Evolutionary conservation across 257 asterid species (phyloP).

Genomic region (Ajuga chamaepitys): DNA sequence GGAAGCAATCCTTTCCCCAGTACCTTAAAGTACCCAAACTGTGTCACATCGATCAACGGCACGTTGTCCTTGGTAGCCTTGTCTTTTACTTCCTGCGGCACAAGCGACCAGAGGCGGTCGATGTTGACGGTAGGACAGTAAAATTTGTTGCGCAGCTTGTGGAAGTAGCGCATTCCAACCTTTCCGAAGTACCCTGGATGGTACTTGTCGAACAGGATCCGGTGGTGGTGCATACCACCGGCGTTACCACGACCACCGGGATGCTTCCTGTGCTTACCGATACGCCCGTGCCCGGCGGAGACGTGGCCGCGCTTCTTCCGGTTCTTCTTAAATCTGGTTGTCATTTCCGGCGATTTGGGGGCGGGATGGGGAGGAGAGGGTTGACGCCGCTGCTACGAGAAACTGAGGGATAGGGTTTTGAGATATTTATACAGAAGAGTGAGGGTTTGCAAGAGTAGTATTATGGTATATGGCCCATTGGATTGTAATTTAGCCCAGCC

Average conservation of each 20-base stretch:
- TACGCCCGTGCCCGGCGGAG: constrained; percentile 75
- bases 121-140: constrained; percentile 60
- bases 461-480: too few relatives aligned
- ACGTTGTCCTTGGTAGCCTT: constrained; percentile 40
- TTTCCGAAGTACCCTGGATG: constrained; percentile 72
- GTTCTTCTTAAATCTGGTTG: constrained; percentile 58
- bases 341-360: constrained; percentile 26
- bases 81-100: constrained; percentile 54
- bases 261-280: constrained; percentile 72
- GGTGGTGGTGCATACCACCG: too few relatives aligned
- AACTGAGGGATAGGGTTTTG: constrained; percentile 21
- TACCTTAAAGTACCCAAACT: constrained; percentile 63
- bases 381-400: constrained; percentile 17
- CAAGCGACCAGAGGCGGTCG: constrained; percentile 53
- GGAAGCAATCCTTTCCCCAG: constrained; percentile 54
- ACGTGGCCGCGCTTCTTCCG: too few relatives aligned
- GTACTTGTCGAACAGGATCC: constrained; percentile 75
- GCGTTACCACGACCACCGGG: constrained; percentile 80
- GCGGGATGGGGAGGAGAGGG: not conserved
- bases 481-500: too few relatives aligned
- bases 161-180: constrained; percentile 71
- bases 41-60: constrained; percentile 52
- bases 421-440: constrained; percentile 14
- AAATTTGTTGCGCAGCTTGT: constrained; percentile 53
- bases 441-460: constrained; percentile 13